Evolutionary conservation across 495 filamentous ascomycete genomes (phyloP), one percentile per base, ranked within the genome.

Genomic region (Podospora conica): DNA sequence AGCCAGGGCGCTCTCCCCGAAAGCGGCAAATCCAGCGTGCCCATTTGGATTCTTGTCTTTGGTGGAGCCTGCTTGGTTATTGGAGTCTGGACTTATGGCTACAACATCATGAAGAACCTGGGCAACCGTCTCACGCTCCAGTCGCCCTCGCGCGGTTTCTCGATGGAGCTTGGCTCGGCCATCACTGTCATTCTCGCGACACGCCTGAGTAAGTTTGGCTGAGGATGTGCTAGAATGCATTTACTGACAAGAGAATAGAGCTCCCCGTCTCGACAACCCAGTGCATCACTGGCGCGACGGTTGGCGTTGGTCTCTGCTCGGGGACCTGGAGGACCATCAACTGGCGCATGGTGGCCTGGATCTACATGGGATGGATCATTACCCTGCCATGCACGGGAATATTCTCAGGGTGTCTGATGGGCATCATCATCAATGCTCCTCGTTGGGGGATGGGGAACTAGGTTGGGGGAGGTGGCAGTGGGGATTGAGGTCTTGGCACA

Each of bases 71-170:
- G 77, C 10, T 78, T 90, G 22, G 82, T 85, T 33, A 75, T 85
- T 61, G 88, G 89, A 9, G 79, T 90, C 68, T 88, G 86, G 84
- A 86, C 87, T 69, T 91, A 86, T 68, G 89, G 89, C 21, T 91
- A 86, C 77, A 81, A 90, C 66, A 89, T 91, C 74, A 88, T 91
- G 78, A 78, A 81, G 54, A 83, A 86, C 66, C 78, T 91, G 63
- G 89, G 88, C 18, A 91, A 91, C 76, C 81, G 83, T 65, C 84
- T 91, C 72, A 90, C 88, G 0, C 82, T 87, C 60, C 84, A 88
- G 76, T 88, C 85, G 9, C 89, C 88, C 3, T 86, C 84, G 9
- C 82, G 87, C 67, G 89, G 88, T 22, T 91, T 85, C 73, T 83
- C 83, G 27, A 87, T 88, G 76, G 89, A 91, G 73, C 79, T 91